Evolutionary conservation across 148 eudicot genomes (phyloP), one percentile per base, ranked within the genome.

Genomic region (Cornus kousa): DNA sequence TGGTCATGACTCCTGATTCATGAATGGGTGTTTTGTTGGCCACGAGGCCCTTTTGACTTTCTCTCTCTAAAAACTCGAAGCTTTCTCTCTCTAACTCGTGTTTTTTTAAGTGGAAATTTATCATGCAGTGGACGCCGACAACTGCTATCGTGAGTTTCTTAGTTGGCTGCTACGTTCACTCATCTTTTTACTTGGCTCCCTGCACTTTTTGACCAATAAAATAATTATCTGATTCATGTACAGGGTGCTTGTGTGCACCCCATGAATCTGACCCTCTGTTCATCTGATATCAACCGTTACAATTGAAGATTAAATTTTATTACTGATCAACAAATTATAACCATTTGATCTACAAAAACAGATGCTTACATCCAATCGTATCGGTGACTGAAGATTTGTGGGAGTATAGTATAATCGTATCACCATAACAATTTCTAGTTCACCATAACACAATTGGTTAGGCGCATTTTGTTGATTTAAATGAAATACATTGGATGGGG

Each of bases 31-130:
- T 35, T 14, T 48, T 67, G 68, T 28, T n/a, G 2, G 62, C 68
- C 32, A 67, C 2, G 37, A 43, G 12, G 0, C 2, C 48, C 65
- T 64, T 76, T 76, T 81, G 84, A 81, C 84, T 81, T 77, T 77
- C 73, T 77, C 73, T 77, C 80, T 66, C 80, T 64, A 67, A 7
- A 31, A 62, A 69, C 35, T 6, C 16, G 2, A 7, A 7, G 19
- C 35, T 37, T 55, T 80, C 60, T 48, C 71, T 75, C 55, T 81
- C 79, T 64, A 70, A 67, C 83, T 81, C 83, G 83, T 81, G 67
- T 20, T 80, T 11, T 11, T 80, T 75, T 64, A 19, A 5, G 5
- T 57, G 17, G 62, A 19, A 57, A 57, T 11, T 13, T 57, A 13
- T 13, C 62, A 57, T 35, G 37, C 37, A 0, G 5, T 57, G 7